phyloP scores from a whole-genome alignment of 2,329 filamentous ascomycete species.

The Fusarium chuoi region DNA sequence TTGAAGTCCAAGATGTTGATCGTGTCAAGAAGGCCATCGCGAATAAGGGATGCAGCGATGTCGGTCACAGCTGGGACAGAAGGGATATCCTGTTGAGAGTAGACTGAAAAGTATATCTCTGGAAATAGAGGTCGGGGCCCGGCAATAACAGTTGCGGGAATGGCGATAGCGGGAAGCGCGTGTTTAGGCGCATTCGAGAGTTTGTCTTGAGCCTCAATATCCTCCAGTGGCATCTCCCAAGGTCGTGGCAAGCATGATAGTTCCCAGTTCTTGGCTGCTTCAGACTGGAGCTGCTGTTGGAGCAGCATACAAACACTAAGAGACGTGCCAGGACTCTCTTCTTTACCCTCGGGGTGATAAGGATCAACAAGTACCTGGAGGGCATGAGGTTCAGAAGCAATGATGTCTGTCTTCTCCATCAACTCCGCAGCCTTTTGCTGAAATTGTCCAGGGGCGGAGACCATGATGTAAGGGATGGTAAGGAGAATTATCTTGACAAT shows the following conservation, averaged over 20 bases:
- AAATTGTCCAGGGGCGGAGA: slow-evolving; percentile 74
- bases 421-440: slow-evolving; percentile 80
- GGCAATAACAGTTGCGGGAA: slow-evolving; percentile 79
- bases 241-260: slow-evolving; percentile 75
- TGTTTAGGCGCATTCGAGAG: slow-evolving; percentile 75
- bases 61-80: slow-evolving; percentile 83
- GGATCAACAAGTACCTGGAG: slow-evolving; percentile 89
- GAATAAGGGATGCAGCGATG: slow-evolving; percentile 83
- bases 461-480: slow-evolving; percentile 90
- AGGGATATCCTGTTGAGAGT: slow-evolving; percentile 84
- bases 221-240: slow-evolving; percentile 71
- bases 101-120: slow-evolving; percentile 94
- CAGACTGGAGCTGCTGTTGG: slow-evolving; percentile 84
- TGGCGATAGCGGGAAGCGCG: slow-evolving; percentile 76
- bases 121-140: slow-evolving; percentile 85
- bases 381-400: slow-evolving; percentile 86
- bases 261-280: slow-evolving; percentile 80
- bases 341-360: slow-evolving; percentile 73
- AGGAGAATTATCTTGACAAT: slow-evolving; percentile 96
- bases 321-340: slow-evolving; percentile 70
- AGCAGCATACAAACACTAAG: slow-evolving; percentile 81
- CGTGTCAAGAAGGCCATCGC: slow-evolving; percentile 88
- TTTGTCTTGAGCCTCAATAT: slow-evolving; percentile 69
- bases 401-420: slow-evolving; percentile 94
- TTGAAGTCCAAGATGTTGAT: slow-evolving; percentile 96